Evolutionary conservation across 805 yeast genomes (phyloP).

Genomic region (Candida railenensis): DNA sequence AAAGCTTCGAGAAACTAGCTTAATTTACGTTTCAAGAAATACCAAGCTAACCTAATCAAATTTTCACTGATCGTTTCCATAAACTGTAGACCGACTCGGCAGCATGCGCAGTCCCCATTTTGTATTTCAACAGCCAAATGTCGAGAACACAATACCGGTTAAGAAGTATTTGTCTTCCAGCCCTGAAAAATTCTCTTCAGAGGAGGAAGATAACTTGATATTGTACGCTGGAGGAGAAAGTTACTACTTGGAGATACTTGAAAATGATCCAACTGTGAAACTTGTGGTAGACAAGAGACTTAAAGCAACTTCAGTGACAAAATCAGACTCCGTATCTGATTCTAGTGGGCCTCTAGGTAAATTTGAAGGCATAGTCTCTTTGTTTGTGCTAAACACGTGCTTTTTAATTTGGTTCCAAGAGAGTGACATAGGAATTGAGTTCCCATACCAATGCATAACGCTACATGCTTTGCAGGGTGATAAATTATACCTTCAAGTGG

Average conservation of each 20-base stretch:
- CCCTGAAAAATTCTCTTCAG: slow-evolving; percentile 36
- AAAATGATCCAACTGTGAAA: slow-evolving; percentile 14
- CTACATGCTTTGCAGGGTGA: slow-evolving; percentile 31
- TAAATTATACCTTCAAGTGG: slow-evolving; percentile 31
- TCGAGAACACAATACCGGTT: slow-evolving; percentile 40
- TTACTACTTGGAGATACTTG: slow-evolving; percentile 12
- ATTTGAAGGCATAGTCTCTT: slow-evolving; percentile 11
- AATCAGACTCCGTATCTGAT: background rate
- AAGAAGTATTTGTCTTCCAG: slow-evolving; percentile 32
- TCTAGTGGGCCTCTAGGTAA: background rate
- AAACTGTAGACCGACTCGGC: no score
- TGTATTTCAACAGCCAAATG: slow-evolving; percentile 29
- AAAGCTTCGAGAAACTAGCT: no score
- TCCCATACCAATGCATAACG: slow-evolving; percentile 33
- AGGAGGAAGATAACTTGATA: slow-evolving; percentile 38
- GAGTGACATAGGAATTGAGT: slow-evolving; percentile 25
- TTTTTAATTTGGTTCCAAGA: slow-evolving; percentile 29
- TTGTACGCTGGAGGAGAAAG: slow-evolving; percentile 37
- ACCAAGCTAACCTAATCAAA: no score
- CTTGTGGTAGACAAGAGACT: slow-evolving; percentile 7
- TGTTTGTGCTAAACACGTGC: slow-evolving; percentile 36
- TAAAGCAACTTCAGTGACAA: background rate
- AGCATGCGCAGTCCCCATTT: slow-evolving; percentile 8
- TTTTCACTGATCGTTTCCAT: no score
- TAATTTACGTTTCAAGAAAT: no score